phyloP scores from a whole-genome alignment of 768 basidiomycete species.

The Candolleomyces aberdarensis region DNA sequence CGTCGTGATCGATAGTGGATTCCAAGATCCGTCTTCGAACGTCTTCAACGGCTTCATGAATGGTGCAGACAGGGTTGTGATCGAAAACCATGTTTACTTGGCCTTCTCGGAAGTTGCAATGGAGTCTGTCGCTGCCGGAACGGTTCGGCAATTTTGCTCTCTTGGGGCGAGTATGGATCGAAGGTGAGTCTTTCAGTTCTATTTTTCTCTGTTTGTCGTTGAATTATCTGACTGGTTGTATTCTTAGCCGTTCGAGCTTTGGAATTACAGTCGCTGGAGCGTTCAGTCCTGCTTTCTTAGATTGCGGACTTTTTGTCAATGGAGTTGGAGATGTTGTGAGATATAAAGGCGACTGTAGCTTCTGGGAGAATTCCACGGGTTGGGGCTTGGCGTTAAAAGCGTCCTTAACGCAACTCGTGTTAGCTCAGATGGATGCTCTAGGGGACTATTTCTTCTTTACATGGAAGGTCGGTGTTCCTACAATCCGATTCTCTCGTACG shows the following conservation, averaged over 20 bases:
- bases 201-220: conserved; percentile 28
- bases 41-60: conserved; percentile 49
- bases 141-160: conserved; percentile 23
- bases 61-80: conserved; percentile 57
- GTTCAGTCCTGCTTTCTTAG: conserved; percentile 63
- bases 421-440: conserved; percentile 37
- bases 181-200: conserved; percentile 25
- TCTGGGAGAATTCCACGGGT: conserved; percentile 26
- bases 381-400: neutral
- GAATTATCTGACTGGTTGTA: conserved; percentile 17
- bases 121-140: conserved; percentile 25
- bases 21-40: conserved; percentile 20
- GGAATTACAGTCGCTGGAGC: conserved; percentile 77
- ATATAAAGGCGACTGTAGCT: conserved; percentile 67
- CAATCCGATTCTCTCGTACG: neutral
- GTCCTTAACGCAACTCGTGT: neutral
- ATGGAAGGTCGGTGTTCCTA: conserved; percentile 23
- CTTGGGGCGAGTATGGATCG: conserved; percentile 51
- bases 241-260: conserved; percentile 42
- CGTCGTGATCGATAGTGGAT: conserved; percentile 38
- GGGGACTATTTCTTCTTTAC: conserved; percentile 35
- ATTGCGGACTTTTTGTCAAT: conserved; percentile 44
- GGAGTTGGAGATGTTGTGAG: conserved; percentile 47
- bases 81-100: conserved; percentile 71
- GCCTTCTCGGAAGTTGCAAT: conserved; percentile 40